Percentiles rank a stretch among this genome's conserved stretches.
These are phyloP conservation scores for Nannizziopsis arthrosporioides DNA, from an alignment of 2,329 filamentous ascomycete genomes.

Conservation along the genomic window DNA sequence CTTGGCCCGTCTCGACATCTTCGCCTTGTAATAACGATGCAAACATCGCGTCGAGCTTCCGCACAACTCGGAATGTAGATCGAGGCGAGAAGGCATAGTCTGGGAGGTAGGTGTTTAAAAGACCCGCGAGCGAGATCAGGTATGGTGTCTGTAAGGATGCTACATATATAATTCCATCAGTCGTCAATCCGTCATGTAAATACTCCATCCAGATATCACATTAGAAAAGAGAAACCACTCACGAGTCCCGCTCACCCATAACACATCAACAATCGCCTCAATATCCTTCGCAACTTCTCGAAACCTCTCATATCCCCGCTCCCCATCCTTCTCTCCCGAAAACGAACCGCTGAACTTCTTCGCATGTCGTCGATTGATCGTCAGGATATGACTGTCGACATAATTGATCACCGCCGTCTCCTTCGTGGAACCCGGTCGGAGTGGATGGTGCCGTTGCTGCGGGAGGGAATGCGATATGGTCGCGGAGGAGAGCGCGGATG, in stretches of 20 bases:
- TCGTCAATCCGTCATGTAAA: background rate
- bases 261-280: slow-evolving; percentile 60
- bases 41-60: slow-evolving; percentile 76
- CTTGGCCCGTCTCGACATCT: slow-evolving; percentile 53
- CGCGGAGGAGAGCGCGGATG: slow-evolving; percentile 27
- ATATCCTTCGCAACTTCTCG: slow-evolving; percentile 62
- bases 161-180: slow-evolving; percentile 24
- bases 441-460: slow-evolving; percentile 41
- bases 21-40: slow-evolving; percentile 58
- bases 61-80: slow-evolving; percentile 58
- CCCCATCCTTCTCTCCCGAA: slow-evolving; percentile 24
- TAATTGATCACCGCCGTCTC: slow-evolving; percentile 48
- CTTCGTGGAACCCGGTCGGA: slow-evolving; percentile 46
- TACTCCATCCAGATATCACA: no score
- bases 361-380: slow-evolving; percentile 42
- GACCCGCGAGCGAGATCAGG: slow-evolving; percentile 62
- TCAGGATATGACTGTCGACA: slow-evolving; percentile 42
- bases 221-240: slow-evolving; percentile 29
- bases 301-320: slow-evolving; percentile 49
- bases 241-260: slow-evolving; percentile 86
- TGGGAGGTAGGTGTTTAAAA: slow-evolving; percentile 59
- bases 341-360: slow-evolving; percentile 33
- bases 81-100: slow-evolving; percentile 58
- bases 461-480: slow-evolving; percentile 38
- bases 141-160: slow-evolving; percentile 73